A percentile compares a stretch with the other conserved stretches of the same genome.
Conservation (phyloP, 2,329 filamentous ascomycete species). For the Coniochaeta ligniaria region DNA sequence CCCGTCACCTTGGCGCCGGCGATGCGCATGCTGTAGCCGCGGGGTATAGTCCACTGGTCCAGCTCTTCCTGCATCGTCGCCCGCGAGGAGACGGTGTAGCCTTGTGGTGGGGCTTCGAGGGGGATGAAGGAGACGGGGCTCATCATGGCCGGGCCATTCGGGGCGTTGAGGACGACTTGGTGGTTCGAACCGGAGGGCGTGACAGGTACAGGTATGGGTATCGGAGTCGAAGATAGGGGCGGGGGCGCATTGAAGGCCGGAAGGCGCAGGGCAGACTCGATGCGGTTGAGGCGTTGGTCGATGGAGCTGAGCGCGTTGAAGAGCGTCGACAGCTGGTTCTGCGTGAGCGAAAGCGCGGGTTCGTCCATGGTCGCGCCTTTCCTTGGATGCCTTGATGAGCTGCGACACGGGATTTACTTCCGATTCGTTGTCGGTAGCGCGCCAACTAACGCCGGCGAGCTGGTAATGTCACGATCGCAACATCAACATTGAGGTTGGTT, state of each 20-base stretch:
- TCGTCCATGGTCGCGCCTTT: not conserved
- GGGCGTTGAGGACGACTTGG: conserved; percentile 1
- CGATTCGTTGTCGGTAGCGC: not conserved
- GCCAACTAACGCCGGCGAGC: not conserved
- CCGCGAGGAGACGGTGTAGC: conserved; percentile 23
- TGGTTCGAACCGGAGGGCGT: conserved; percentile 1
- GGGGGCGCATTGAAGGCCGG: conserved; percentile 1
- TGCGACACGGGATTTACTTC: not conserved
- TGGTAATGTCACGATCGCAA: not conserved
- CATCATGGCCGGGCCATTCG: conserved; percentile 1
- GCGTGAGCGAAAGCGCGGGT: conserved; percentile 3
- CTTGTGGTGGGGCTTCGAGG: conserved; percentile 25
- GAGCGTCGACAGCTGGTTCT: conserved; percentile 13
- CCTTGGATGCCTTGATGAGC: not conserved
- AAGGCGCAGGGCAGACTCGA: conserved; percentile 15
- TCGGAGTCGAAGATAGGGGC: not conserved
- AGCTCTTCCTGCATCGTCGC: conserved; percentile 27
- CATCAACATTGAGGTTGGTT: not conserved
- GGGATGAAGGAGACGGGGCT: conserved; percentile 10
- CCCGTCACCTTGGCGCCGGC: conserved; percentile 27
- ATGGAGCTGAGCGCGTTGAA: conserved; percentile 20
- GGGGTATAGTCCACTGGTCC: conserved; percentile 25
- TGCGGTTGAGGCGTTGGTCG: conserved; percentile 20
- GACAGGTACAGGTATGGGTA: conserved; percentile 4
- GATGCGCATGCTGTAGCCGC: conserved; percentile 30